Base-by-base conservation (phyloP, 805 yeast genomes). In the Lipomyces lipofer region DNA sequence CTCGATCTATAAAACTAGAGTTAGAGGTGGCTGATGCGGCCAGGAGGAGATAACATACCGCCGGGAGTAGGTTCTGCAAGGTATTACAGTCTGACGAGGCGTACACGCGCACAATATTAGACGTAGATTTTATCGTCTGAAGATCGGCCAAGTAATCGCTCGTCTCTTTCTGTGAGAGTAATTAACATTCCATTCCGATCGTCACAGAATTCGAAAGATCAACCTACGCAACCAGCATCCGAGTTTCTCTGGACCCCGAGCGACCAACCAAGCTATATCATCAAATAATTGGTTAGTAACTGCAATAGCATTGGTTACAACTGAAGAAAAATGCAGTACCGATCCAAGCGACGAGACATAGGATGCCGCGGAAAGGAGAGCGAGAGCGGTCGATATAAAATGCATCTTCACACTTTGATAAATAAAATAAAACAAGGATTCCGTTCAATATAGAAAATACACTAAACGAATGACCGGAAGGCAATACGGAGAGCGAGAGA, bases 41-140 rank as follows among this genome's bases (percentile, higher is more conserved):
- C 4, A 13, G 2, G 15, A 24, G 15, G 22, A 29, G 24, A 13
- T 7, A 10, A 49, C 60, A 19, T 51, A 88, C 89, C 58, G 88
- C 96, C 44, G 97, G 96, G 52, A 90, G 96, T 62, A 92, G 75
- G 67, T 77, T 77, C 74, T 85, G 81, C 68, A 92, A 78, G 55
- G 97, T 87, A 79, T 90, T 84, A 79, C 97, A 92, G 73, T 88
- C 95, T n/a, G 95, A 84, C 46, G 86, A 90, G 28, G 97, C 94
- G 70, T 89, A 92, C 35, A 92, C 86, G 73, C 91, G 88, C 64
- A 92, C 81, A 47, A 80, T 79, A 58, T 75, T 73, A 38, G 94
- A 73, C 75, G 86, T 81, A 44, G 75, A 64, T 49, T 80, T 73
- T 63, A 92, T 73, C 33, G 75, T 70, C 22, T 76, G 75, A 63